These are phyloP conservation scores for Phycomyces blakesleeanus DNA, from an alignment of 192 early-diverging fungal genomes.

Conservation along the genomic window DNA sequence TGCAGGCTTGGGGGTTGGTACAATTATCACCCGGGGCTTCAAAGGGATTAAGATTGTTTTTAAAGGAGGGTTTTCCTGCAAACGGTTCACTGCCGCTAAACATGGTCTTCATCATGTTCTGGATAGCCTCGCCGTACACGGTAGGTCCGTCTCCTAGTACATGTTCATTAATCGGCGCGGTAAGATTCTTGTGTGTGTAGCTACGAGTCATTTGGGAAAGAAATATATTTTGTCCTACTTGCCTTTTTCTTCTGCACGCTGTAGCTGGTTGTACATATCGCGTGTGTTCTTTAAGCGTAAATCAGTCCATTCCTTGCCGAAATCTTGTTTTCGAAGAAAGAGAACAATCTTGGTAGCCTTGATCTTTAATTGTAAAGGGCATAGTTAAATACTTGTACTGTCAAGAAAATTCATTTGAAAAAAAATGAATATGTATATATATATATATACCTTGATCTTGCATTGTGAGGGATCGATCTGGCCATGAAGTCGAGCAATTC, in stretches of 20 bases:
- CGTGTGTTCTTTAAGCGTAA: slow-evolving; percentile 1
- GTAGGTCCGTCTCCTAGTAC: neutral
- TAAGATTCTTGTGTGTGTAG: too few species aligned
- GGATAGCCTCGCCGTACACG: neutral
- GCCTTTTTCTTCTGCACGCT: slow-evolving; percentile 3
- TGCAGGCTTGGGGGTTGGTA: too few species aligned
- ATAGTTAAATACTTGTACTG: too few species aligned
- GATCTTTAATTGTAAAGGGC: neutral
- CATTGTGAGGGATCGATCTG: neutral
- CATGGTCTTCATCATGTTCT: neutral
- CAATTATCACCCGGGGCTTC: neutral
- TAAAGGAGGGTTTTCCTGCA: neutral
- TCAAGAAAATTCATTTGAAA: too few species aligned
- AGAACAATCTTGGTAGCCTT: neutral
- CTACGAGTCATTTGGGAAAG: too few species aligned
- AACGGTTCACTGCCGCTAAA: neutral
- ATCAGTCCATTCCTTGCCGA: slow-evolving; percentile 7
- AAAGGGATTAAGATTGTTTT: neutral
- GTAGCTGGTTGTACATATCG: slow-evolving; percentile 4
- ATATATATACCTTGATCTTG: slow-evolving; percentile 5
- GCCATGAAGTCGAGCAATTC: neutral
- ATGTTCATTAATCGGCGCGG: neutral
- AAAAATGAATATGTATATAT: too few species aligned
- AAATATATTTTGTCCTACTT: neutral
- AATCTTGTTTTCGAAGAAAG: neutral